These are phyloP conservation scores for Paraphaeosphaeria minitans DNA, from an alignment of 2,329 filamentous ascomycete genomes.

Conservation along the genomic window DNA sequence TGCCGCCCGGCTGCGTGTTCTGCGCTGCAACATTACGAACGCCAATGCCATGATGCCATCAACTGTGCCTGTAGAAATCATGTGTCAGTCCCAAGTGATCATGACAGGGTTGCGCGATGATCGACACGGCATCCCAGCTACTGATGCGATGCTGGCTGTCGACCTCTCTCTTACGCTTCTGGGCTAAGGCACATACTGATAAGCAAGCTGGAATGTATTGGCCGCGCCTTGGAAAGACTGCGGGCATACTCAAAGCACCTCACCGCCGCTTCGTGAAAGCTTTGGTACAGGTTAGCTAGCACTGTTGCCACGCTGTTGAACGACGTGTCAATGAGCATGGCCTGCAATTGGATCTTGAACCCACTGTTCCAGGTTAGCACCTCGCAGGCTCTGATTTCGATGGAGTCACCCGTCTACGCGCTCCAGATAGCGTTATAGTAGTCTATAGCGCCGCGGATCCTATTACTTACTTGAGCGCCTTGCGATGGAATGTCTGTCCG, in stretches of 20 bases:
- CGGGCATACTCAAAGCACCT: constrained; percentile 69
- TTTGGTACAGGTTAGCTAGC: constrained; percentile 73
- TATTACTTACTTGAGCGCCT: constrained; percentile 67
- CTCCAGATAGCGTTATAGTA: not conserved
- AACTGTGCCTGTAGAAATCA: constrained; percentile 61
- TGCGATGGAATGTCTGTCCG: constrained; percentile 79
- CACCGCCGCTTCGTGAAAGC: constrained; percentile 76
- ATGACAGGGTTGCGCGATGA: constrained; percentile 25
- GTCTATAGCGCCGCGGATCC: not conserved
- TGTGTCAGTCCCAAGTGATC: constrained; percentile 17
- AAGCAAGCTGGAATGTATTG: constrained; percentile 65
- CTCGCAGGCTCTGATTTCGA: constrained; percentile 5
- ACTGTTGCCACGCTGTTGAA: constrained; percentile 76
- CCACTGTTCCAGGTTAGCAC: constrained; percentile 48
- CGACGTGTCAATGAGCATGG: constrained; percentile 79
- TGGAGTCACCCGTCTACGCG: constrained; percentile 1
- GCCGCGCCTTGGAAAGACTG: constrained; percentile 62
- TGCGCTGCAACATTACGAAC: constrained; percentile 66
- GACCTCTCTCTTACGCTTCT: constrained; percentile 19
- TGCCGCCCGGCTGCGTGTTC: constrained; percentile 53
- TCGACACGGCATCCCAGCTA: constrained; percentile 27
- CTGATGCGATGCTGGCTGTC: constrained; percentile 21
- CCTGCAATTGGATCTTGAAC: constrained; percentile 84
- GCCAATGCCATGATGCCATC: constrained; percentile 68
- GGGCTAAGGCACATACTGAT: constrained; percentile 54